Conservation (phyloP, 106 monocot genomes). For the Dendrobium nobile region DNA sequence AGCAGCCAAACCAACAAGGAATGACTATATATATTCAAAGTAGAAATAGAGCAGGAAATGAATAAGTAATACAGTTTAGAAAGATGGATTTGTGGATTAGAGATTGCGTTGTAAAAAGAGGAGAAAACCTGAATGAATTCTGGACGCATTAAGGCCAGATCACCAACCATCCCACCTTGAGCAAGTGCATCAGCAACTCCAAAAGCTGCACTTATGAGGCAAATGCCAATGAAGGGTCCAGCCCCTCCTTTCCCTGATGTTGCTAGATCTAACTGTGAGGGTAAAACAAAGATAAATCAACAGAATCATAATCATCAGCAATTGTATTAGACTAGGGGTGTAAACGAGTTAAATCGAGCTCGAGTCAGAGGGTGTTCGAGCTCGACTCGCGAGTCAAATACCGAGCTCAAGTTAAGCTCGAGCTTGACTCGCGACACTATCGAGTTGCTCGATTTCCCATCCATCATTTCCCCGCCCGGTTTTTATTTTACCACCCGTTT, state of each 20-base stretch:
- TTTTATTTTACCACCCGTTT: too few relatives aligned
- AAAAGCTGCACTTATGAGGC: constrained; percentile 40
- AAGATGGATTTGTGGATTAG: background rate
- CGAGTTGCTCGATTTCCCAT: too few relatives aligned
- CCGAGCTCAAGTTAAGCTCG: too few relatives aligned
- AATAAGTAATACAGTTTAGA: background rate
- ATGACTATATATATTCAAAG: constrained; percentile 27
- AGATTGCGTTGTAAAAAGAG: too few relatives aligned
- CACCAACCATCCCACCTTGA: constrained; percentile 56
- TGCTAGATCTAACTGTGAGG: constrained; percentile 34
- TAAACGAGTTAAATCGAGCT: too few relatives aligned
- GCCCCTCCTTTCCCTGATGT: constrained; percentile 41
- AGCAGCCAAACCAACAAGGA: constrained; percentile 49
- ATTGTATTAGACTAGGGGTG: too few relatives aligned
- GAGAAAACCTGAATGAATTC: constrained; percentile 29
- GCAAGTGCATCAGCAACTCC: constrained; percentile 55
- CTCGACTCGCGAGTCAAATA: too few relatives aligned
- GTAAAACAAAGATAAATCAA: background rate
- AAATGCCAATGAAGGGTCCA: constrained; percentile 28
- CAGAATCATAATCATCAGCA: background rate
- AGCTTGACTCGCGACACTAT: too few relatives aligned
- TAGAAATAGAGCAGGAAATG: background rate
- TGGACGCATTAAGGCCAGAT: constrained; percentile 47
- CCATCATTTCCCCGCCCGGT: too few relatives aligned
- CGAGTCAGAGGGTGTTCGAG: too few relatives aligned